Evolutionary conservation across 495 filamentous ascomycete species (phyloP).

Genomic region (Penicillium antarcticum): DNA sequence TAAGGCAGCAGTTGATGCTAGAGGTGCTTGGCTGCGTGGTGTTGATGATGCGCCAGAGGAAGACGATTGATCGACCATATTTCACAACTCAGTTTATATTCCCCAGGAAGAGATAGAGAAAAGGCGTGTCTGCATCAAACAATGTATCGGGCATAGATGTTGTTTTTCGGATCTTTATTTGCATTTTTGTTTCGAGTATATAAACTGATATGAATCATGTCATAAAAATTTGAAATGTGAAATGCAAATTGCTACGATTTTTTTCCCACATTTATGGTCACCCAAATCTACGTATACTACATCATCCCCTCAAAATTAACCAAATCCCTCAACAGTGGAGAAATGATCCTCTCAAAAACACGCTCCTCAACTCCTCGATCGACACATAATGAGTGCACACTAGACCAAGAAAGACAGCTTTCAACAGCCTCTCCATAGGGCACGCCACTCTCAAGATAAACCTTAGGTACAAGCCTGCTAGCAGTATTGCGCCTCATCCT

Average conservation of each 20-base stretch:
- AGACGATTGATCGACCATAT: conserved; percentile 36
- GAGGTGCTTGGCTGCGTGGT: conserved; percentile 58
- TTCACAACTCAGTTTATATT: too few relatives aligned
- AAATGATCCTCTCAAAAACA: conserved; percentile 11
- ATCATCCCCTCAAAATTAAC: conserved; percentile 9
- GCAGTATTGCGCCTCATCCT: conserved; percentile 22
- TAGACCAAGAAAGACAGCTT: conserved; percentile 29
- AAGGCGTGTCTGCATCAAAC: too few relatives aligned
- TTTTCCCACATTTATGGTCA: too few relatives aligned
- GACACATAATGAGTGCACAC: conserved; percentile 4
- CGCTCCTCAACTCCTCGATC: conserved; percentile 11
- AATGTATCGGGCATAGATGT: too few relatives aligned
- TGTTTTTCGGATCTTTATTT: too few relatives aligned
- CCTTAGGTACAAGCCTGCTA: conserved; percentile 17
- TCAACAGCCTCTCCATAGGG: conserved; percentile 33
- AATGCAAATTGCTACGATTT: too few relatives aligned
- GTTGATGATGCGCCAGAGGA: conserved; percentile 61
- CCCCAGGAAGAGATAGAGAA: too few relatives aligned
- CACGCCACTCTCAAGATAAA: conserved; percentile 25
- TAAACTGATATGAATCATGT: too few relatives aligned
- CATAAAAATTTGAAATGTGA: too few relatives aligned
- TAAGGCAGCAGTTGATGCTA: conserved; percentile 65
- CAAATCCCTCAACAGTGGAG: conserved; percentile 17
- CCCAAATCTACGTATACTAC: too few relatives aligned
- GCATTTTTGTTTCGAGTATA: too few relatives aligned